Evolutionary conservation across 495 filamentous ascomycete species (phyloP).

Genomic region (Talaromyces stipitatus): DNA sequence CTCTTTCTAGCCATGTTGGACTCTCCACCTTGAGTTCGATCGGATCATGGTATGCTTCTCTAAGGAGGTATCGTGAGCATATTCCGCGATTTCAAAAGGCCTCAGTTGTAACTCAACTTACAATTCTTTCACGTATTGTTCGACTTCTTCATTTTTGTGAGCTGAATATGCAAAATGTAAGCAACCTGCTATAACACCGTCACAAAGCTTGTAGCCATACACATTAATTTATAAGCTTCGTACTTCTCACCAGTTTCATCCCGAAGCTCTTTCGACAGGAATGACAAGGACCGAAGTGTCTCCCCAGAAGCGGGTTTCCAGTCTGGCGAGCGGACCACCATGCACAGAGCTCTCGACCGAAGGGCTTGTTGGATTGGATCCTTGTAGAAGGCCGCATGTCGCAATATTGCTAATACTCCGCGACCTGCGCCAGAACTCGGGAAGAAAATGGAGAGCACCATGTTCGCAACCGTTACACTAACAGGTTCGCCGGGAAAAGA

Average conservation of each 20-base stretch:
- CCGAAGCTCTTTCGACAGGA: conserved; percentile 9
- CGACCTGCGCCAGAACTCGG: conserved; percentile 23
- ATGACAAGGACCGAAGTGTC: conserved; percentile 9
- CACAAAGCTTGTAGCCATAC: neutral
- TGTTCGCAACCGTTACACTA: conserved; percentile 18
- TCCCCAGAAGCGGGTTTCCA: conserved; percentile 26
- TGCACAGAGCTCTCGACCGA: conserved; percentile 23
- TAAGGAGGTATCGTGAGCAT: neutral
- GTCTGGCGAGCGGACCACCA: conserved; percentile 20
- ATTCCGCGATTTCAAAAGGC: neutral
- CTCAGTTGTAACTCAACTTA: neutral
- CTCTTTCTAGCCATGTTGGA: neutral
- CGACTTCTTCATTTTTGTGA: neutral
- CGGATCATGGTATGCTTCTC: neutral
- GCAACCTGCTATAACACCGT: neutral
- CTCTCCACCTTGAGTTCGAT: neutral
- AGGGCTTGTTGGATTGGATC: conserved; percentile 19
- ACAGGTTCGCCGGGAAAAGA: conserved; percentile 28
- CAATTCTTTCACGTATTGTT: neutral
- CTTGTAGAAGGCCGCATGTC: conserved; percentile 15
- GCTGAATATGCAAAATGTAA: neutral
- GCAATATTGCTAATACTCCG: conserved; percentile 20
- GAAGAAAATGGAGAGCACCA: conserved; percentile 19
- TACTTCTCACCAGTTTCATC: conserved; percentile 7
- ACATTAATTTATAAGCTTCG: neutral